Evolutionary conservation across 306 rosid species (phyloP).

Genomic region (Datisca glomerata): DNA sequence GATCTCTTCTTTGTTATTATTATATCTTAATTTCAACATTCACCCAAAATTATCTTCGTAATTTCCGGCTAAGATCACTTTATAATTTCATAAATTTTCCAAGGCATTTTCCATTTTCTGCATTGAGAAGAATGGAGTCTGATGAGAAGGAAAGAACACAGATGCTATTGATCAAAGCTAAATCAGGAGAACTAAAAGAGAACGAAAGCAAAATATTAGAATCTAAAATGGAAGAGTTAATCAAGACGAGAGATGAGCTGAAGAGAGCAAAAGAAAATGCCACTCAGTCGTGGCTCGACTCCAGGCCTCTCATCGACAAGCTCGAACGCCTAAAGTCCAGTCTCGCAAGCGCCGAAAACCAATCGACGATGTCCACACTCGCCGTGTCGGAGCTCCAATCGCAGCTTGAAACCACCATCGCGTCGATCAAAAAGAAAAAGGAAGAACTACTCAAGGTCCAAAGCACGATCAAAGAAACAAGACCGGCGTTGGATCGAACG

Average conservation of each 20-base stretch:
- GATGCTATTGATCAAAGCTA: too few relatives aligned
- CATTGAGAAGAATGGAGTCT: conserved; percentile 13
- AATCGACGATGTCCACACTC: conserved; percentile 3
- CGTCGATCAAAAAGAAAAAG: conserved; percentile 25
- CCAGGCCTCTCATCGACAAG: conserved; percentile 47
- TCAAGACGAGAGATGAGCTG: conserved; percentile 22
- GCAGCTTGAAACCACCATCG: conserved; percentile 14
- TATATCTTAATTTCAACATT: too few relatives aligned
- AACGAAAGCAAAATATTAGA: conserved; percentile 10
- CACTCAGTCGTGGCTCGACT: conserved; percentile 49
- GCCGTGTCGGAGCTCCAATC: conserved; percentile 23
- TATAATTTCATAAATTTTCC: too few relatives aligned
- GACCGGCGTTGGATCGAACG: conserved; percentile 19
- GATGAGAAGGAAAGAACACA: conserved; percentile 5
- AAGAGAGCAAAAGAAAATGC: conserved; percentile 34
- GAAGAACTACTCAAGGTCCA: conserved; percentile 21
- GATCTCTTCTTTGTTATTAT: too few relatives aligned
- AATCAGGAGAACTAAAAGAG: too few relatives aligned
- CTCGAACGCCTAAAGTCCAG: conserved; percentile 30
- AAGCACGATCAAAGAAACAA: conserved; percentile 18
- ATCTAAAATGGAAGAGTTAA: conserved; percentile 27
- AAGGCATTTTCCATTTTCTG: too few relatives aligned
- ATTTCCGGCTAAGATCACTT: too few relatives aligned
- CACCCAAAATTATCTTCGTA: too few relatives aligned
- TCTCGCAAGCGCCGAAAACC: conserved; percentile 23